Conservation (phyloP, 345 rosid species). For the Camelina laxa region DNA sequence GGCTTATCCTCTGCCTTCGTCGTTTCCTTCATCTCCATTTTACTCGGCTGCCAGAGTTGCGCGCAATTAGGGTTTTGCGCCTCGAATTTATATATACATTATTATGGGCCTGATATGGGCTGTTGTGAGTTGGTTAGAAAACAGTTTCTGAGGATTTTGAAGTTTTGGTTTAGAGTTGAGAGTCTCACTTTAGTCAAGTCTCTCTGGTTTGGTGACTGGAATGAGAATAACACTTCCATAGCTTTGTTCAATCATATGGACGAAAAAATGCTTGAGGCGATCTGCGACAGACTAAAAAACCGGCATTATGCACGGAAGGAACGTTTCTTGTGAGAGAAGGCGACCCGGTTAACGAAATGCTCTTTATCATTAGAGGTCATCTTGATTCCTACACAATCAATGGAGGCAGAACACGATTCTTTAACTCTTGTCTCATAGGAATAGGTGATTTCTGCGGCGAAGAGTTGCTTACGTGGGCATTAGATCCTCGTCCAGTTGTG, state of each 20-base stretch:
- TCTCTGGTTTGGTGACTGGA: too few relatives aligned
- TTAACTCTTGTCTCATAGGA: constrained; percentile 77
- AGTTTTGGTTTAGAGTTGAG: too few relatives aligned
- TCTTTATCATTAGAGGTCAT: constrained; percentile 84
- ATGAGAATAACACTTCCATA: too few relatives aligned
- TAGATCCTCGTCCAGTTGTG: constrained; percentile 70
- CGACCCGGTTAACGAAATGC: constrained; percentile 88
- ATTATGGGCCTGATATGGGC: too few relatives aligned
- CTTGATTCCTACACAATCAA: constrained; percentile 89
- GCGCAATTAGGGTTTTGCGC: too few relatives aligned
- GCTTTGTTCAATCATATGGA: constrained; percentile 87
- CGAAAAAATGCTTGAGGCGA: constrained; percentile 88
- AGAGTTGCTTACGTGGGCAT: constrained; percentile 87
- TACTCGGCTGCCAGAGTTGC: too few relatives aligned
- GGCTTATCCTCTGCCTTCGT: too few relatives aligned
- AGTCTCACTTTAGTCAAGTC: too few relatives aligned
- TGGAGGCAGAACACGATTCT: constrained; percentile 88
- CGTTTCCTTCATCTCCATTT: too few relatives aligned
- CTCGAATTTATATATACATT: too few relatives aligned
- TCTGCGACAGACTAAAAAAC: constrained; percentile 81
- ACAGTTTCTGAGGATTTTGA: too few relatives aligned
- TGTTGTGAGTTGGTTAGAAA: too few relatives aligned
- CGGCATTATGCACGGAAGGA: constrained; percentile 74
- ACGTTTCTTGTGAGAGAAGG: constrained; percentile 85
- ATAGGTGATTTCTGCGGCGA: constrained; percentile 93